Evolutionary conservation across 768 basidiomycete genomes (phyloP), one percentile per base, ranked within the genome.

Genomic region (Tephrocybe sp.): DNA sequence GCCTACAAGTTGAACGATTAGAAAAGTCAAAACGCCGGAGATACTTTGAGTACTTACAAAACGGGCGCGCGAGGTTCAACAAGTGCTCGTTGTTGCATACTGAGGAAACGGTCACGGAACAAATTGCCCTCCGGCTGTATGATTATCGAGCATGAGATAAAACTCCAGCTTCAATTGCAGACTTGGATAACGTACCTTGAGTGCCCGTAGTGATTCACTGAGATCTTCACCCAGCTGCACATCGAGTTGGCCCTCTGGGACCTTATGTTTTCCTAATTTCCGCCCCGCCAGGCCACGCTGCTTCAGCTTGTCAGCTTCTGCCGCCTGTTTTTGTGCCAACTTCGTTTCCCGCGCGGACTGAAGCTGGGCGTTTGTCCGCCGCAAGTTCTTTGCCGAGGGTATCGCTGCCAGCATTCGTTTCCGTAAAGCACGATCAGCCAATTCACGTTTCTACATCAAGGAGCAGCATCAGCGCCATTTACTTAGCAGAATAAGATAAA

Each of bases 171-270:
- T 30, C 32, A 35, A 51, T 17, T 31, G 36, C 3, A 16, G 22
- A n/a, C 48, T 46, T 44, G 13, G 4, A 17, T 39, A 16, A 69
- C 78, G 38, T 45, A 90, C 93, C 84, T 93, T 93, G 61, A 98
- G 69, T 35, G 75, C 84, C 49, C 94, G 74, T 60, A 96, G 68
- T 60, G 76, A 93, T 68, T 97, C 94, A 49, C 79, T 87, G 43
- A 97, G 67, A 62, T 97, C 92, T 55, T 96, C 94, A 2, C 91
- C 91, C 0, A 96, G 76, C 68, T 97, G 94, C 13, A 98, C 93
- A 39, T 86, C 89, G 4, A 94, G 77, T 31, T 76, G 72, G 12
- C 72, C 78, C 58, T 80, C 82, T 1, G 81, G 82, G 0, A 95
- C 86, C 33, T 75, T 76, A 60, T 95, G 84, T 65, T 85, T 94